These are phyloP conservation scores for Lonicera japonica DNA, from an alignment of 129 eudicot species.

Conservation along the genomic window DNA sequence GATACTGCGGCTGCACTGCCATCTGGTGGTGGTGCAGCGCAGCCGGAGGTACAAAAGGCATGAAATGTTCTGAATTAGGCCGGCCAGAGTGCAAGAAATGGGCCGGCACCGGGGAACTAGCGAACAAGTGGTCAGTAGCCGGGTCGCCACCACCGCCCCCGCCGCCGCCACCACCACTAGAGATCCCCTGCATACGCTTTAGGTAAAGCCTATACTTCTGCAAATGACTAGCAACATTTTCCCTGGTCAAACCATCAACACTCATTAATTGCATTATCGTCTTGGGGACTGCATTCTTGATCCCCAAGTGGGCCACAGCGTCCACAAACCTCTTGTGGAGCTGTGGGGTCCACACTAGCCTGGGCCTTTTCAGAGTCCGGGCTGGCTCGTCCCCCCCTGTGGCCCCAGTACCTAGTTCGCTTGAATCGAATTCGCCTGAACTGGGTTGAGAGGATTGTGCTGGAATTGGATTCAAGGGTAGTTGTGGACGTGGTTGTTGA, in stretches of 20 bases:
- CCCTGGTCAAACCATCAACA: constrained; percentile 88
- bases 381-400: constrained; percentile 71
- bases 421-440: constrained; percentile 63
- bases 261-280: constrained; percentile 98
- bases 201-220: constrained; percentile 85
- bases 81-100: constrained; percentile 65
- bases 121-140: constrained; percentile 77
- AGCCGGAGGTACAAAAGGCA: constrained; percentile 53
- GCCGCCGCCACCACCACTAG: constrained; percentile 38
- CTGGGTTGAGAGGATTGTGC: constrained; percentile 39
- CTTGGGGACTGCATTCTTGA: constrained; percentile 93
- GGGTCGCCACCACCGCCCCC: constrained; percentile 39
- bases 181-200: constrained; percentile 84
- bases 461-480: constrained; percentile 23
- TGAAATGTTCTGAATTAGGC: constrained; percentile 43
- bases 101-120: constrained; percentile 90
- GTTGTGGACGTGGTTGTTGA: constrained; percentile 18
- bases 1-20: constrained; percentile 50
- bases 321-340: constrained; percentile 90
- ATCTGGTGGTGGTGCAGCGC: constrained; percentile 55
- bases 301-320: constrained; percentile 91
- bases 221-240: constrained; percentile 88
- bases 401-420: constrained; percentile 50
- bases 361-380: constrained; percentile 80
- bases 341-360: constrained; percentile 98